These are phyloP conservation scores for Sarcodon sp. DNA, from an alignment of 768 basidiomycete species.

Conservation along the genomic window DNA sequence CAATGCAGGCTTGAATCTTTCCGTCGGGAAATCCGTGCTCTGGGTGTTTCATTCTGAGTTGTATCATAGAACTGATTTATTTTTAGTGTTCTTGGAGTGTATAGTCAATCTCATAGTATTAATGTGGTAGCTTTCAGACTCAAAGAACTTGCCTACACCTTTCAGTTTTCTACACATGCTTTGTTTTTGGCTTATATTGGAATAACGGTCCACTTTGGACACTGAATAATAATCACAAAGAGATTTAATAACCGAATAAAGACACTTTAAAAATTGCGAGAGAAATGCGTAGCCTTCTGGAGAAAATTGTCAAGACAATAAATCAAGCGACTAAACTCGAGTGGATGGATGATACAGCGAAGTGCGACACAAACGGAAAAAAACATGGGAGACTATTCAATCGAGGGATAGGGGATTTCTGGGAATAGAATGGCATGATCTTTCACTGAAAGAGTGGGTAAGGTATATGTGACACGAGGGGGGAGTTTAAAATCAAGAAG, in stretches of 20 bases:
- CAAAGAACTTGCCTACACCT: too few species aligned
- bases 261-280: too few species aligned
- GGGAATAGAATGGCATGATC: background rate
- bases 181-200: too few species aligned
- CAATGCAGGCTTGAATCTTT: conserved; percentile 53
- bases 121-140: too few species aligned
- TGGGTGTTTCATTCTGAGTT: conserved; percentile 20
- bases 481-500: background rate
- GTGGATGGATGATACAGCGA: conserved; percentile 13
- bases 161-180: too few species aligned
- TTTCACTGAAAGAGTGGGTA: background rate
- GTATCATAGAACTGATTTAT: too few species aligned
- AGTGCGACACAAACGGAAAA: conserved; percentile 9
- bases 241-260: too few species aligned
- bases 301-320: conserved; percentile 15
- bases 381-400: background rate
- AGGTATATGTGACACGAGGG: background rate
- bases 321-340: conserved; percentile 20
- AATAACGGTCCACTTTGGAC: too few species aligned
- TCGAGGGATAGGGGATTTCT: background rate
- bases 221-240: too few species aligned
- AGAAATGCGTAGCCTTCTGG: too few species aligned
- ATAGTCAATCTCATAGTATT: too few species aligned
- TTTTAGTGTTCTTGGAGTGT: too few species aligned
- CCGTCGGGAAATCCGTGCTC: conserved; percentile 34